Conservation (phyloP, 495 filamentous ascomycete species). For the Astrothelium subdiscretum region DNA sequence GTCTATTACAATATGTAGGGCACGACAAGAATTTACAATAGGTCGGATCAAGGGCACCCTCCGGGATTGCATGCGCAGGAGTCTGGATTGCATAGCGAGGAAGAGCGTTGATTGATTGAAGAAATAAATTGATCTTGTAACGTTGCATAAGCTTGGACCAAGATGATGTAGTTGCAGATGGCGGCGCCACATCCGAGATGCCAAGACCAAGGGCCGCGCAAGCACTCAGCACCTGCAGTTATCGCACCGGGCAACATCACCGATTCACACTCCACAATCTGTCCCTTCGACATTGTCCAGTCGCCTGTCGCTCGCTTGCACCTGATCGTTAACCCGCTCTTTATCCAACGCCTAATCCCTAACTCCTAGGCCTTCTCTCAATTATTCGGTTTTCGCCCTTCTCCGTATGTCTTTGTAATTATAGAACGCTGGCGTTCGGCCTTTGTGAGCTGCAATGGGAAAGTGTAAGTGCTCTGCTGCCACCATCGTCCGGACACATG, state of each 20-base stretch:
- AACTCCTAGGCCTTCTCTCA: background rate
- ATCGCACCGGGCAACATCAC: background rate
- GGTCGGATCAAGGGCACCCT: no score
- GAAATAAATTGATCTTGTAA: background rate
- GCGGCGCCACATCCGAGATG: background rate
- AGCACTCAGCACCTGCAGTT: background rate
- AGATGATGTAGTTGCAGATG: background rate
- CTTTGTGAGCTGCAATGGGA: constrained; percentile 3
- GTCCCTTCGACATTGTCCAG: background rate
- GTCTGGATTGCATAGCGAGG: no score
- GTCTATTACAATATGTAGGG: no score
- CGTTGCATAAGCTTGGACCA: background rate
- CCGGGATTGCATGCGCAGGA: no score
- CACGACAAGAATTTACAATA: no score
- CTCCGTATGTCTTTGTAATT: background rate
- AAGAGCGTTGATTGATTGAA: no score
- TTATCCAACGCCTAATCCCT: background rate
- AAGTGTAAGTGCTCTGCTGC: constrained; percentile 1
- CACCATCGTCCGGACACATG: background rate
- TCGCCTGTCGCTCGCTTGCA: background rate
- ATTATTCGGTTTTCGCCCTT: background rate
- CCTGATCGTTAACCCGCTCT: no score
- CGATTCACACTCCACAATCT: background rate
- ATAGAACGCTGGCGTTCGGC: constrained; percentile 2
- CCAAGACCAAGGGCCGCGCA: constrained; percentile 1